These are phyloP conservation scores for Eimeria praecox DNA, from an alignment of 169 alveolate species.

Conservation along the genomic window DNA sequence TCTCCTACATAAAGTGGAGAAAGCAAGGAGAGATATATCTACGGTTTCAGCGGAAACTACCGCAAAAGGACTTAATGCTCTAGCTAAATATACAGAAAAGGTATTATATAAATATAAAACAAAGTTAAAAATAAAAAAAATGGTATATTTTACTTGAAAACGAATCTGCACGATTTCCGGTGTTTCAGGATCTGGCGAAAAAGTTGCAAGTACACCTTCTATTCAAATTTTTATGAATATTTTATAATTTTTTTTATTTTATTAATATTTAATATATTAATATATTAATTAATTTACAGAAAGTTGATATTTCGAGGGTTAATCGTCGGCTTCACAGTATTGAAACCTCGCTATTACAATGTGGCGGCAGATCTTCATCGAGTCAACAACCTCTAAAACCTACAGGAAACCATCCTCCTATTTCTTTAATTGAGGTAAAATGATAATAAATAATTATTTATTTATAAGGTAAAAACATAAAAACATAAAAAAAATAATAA, in stretches of 20 bases:
- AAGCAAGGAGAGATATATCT: neutral
- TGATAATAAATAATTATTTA: neutral
- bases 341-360: no score
- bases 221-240: no score
- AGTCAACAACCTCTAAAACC: no score
- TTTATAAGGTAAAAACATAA: neutral
- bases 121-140: neutral
- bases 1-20: neutral
- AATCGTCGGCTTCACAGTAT: no score
- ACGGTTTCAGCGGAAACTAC: neutral
- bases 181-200: conserved; percentile 13
- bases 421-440: no score
- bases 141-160: neutral
- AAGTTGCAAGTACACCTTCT: conserved; percentile 45
- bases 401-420: no score
- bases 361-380: no score
- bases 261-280: no score
- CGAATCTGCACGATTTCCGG: no score
- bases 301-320: no score
- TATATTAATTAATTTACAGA: no score
- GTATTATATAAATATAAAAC: neutral
- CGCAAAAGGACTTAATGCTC: neutral
- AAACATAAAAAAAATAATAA: neutral
- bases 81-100: conserved; percentile 22
- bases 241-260: no score